Base-by-base conservation (phyloP, 371 early-diverging fungal genomes). In the Mortierella sp. region DNA sequence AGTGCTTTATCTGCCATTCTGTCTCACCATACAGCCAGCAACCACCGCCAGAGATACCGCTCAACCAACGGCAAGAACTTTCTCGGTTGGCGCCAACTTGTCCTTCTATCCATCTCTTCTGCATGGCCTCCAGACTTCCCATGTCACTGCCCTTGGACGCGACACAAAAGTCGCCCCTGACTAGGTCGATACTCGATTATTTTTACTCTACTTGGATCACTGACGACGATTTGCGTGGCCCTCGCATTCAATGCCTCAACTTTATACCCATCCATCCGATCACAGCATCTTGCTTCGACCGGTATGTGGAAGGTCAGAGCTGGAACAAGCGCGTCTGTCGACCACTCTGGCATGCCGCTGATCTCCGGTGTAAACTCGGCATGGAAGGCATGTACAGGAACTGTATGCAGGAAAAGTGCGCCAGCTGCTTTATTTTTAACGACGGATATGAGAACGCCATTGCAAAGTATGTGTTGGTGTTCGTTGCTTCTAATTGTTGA, bases 391-490 rank as follows among this genome's bases (percentile, higher is more conserved):
- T 75, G 75, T 75, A 75, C 39, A 58, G 75, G 4, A 75, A 68
- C 43, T 75, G 75, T 39, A 68, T 68, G 75, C 75, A 75, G 69
- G 75, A 75, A 64, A 75, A 75, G 60, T 75, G 75, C 48, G 42
- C 63, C 3, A 62, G 67, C 32, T 75, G 75, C 50, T 75, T 75
- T 19, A 75, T 75, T 60, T 75, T 75, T 43, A 68, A 68, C 31
- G 75, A 75, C 14, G 75, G 75, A 17, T 75, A 55, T 21, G 75
- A 75, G 32, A 31, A 68, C 44, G 42, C 64, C 14, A 61, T 73
- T 34, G 59, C 68, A 60, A 73, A 73, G 73, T 73, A 73, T 21
- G 73, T 23, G 28, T 47, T 50, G 30, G 14, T 34, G 23, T 21
- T 17, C 4, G 26, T 52, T 43, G 41, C 43, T 41, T 19, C 17